phyloP scores from a whole-genome alignment of 2,329 filamentous ascomycete species.

The Aspergillus sp. region DNA sequence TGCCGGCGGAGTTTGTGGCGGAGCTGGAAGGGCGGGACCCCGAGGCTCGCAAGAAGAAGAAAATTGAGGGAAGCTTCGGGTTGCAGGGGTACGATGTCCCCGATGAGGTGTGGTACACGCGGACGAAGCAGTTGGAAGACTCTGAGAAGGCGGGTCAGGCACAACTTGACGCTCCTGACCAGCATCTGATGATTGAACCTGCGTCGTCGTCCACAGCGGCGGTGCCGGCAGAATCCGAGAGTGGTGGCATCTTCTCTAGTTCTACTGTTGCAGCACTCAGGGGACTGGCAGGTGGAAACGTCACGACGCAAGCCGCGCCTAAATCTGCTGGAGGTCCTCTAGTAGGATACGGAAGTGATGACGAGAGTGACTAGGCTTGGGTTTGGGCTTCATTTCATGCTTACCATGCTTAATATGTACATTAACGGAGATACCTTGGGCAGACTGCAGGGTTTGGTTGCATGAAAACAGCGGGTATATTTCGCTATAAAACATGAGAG shows the following conservation, averaged over 20 bases:
- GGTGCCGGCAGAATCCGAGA: constrained; percentile 31
- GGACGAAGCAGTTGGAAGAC: constrained; percentile 68
- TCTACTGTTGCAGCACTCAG: constrained; percentile 79
- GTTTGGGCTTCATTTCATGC: not conserved
- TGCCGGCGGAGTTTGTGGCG: constrained; percentile 86
- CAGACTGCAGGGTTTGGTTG: constrained; percentile 7
- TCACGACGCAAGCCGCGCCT: constrained; percentile 46
- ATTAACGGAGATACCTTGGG: constrained; percentile 35
- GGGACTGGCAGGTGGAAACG: constrained; percentile 46
- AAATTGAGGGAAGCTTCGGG: constrained; percentile 85
- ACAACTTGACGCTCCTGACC: constrained; percentile 53
- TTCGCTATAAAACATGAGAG: constrained; percentile 17
- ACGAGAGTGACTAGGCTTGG: constrained; percentile 62
- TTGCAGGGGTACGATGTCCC: constrained; percentile 90
- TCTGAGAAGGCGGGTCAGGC: constrained; percentile 56
- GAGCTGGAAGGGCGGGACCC: constrained; percentile 91
- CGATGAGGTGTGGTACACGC: constrained; percentile 88
- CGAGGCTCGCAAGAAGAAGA: constrained; percentile 81
- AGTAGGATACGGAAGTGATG: constrained; percentile 87
- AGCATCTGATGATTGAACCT: constrained; percentile 48
- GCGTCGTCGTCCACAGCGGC: constrained; percentile 41
- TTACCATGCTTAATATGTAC: constrained; percentile 23
- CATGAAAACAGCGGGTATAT: constrained; percentile 19
- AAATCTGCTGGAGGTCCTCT: constrained; percentile 61
- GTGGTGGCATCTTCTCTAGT: constrained; percentile 72